phyloP scores from a whole-genome alignment of 2,329 filamentous ascomycete genomes.

The Orbilia ellipsospora region DNA sequence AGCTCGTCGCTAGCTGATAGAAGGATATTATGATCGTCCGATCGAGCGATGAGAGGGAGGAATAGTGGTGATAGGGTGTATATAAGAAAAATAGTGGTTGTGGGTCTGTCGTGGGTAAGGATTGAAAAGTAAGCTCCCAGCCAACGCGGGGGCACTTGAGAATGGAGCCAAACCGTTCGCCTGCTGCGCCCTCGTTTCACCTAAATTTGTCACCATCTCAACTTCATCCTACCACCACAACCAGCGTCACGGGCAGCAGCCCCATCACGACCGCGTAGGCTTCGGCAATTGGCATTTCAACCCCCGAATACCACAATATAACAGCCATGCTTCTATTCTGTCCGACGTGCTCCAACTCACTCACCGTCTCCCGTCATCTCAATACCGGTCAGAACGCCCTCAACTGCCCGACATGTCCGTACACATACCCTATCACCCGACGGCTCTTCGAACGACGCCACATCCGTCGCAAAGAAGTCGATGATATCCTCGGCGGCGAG shows the following conservation, averaged over 20 bases:
- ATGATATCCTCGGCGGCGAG: constrained; percentile 84
- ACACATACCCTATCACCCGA: constrained; percentile 83
- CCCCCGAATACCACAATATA: background rate
- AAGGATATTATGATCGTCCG: background rate
- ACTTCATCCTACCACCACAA: background rate
- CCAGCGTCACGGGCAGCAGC: too few relatives aligned
- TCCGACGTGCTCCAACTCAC: constrained; percentile 83
- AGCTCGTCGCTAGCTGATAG: background rate
- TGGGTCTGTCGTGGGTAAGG: background rate
- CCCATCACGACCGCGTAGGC: too few relatives aligned
- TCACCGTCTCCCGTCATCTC: constrained; percentile 70
- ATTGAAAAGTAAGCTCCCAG: constrained; percentile 2
- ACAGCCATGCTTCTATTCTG: constrained; percentile 68
- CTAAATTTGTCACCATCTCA: constrained; percentile 38
- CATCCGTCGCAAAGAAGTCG: constrained; percentile 89
- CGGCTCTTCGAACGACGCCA: constrained; percentile 80
- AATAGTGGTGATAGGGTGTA: background rate
- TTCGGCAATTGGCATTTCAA: too few relatives aligned
- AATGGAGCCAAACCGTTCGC: background rate
- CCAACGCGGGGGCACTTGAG: constrained; percentile 19
- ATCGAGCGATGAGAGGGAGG: constrained; percentile 1
- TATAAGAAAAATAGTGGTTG: background rate
- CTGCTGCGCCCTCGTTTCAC: constrained; percentile 27
- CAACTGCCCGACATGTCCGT: constrained; percentile 95
- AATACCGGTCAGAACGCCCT: constrained; percentile 76